Conservation (phyloP, 1,284 basidiomycete genomes). For the Naganishia cerealis region DNA sequence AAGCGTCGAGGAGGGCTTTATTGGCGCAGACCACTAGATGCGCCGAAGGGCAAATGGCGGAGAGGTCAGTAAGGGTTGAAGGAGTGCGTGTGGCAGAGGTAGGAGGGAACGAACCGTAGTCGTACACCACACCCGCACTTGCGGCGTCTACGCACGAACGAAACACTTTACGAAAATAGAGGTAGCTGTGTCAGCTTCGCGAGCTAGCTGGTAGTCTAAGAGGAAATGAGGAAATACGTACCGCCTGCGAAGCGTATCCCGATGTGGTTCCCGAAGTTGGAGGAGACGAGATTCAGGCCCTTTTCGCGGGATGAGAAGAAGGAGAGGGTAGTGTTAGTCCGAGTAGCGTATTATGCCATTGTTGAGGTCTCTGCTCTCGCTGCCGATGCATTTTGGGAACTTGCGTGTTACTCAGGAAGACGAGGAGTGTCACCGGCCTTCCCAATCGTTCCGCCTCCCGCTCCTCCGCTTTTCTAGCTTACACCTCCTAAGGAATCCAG, state of each 20-base stretch:
- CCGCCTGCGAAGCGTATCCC: constrained; percentile 49
- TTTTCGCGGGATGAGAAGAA: no score
- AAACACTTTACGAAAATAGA: constrained; percentile 40
- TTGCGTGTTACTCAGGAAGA: no score
- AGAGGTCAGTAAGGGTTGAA: background rate
- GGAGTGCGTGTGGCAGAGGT: constrained; percentile 1
- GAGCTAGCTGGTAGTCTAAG: background rate
- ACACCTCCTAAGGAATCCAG: no score
- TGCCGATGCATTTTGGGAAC: no score
- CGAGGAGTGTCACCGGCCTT: no score
- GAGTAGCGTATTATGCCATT: no score
- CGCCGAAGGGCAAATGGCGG: background rate
- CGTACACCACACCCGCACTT: constrained; percentile 43
- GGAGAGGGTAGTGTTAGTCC: no score
- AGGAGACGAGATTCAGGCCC: constrained; percentile 47
- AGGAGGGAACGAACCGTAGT: constrained; percentile 41
- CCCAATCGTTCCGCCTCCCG: no score
- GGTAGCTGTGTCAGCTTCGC: background rate
- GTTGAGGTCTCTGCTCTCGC: no score
- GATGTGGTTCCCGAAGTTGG: constrained; percentile 47
- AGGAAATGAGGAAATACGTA: constrained; percentile 34
- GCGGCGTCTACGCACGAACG: constrained; percentile 48
- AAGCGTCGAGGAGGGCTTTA: constrained; percentile 52
- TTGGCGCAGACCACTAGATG: constrained; percentile 52
- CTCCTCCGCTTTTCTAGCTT: no score